Percentiles rank a stretch among this genome's conserved stretches.
Conservation (phyloP, 2,329 filamentous ascomycete species). For the Exophiala sp. region DNA sequence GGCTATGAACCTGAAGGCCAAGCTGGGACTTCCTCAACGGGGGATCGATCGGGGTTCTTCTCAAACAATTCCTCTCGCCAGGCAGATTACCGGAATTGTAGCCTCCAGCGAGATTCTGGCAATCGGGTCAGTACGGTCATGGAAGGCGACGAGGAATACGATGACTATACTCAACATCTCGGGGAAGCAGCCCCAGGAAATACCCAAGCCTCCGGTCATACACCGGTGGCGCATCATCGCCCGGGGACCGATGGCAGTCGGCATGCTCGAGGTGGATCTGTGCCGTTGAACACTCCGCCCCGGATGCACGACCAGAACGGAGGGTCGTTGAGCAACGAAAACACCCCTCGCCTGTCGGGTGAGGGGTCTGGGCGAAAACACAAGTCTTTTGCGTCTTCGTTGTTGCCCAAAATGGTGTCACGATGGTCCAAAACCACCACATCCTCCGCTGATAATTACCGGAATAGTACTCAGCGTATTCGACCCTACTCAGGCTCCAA, state of each 20-base stretch:
- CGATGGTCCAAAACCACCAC: slow-evolving; percentile 96
- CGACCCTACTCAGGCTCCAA: slow-evolving; percentile 64
- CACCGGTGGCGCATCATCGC: slow-evolving; percentile 20
- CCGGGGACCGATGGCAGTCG: slow-evolving; percentile 26
- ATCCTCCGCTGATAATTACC: slow-evolving; percentile 74
- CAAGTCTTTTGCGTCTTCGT: slow-evolving; percentile 74
- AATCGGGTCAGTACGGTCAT: slow-evolving; percentile 86
- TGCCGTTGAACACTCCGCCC: slow-evolving; percentile 42
- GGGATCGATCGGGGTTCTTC: slow-evolving; percentile 67
- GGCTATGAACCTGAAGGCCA: slow-evolving; percentile 81
- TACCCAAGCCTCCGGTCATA: slow-evolving; percentile 11
- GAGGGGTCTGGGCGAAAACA: slow-evolving; percentile 77
- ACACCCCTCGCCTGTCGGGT: slow-evolving; percentile 56
- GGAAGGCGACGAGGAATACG: slow-evolving; percentile 68
- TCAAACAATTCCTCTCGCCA: slow-evolving; percentile 46
- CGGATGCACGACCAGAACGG: slow-evolving; percentile 36
- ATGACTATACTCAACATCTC: slow-evolving; percentile 20
- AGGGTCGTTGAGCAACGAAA: slow-evolving; percentile 62
- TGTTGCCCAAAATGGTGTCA: slow-evolving; percentile 75
- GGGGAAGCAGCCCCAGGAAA: slow-evolving; percentile 15
- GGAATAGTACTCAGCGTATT: slow-evolving; percentile 52
- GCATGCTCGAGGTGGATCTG: slow-evolving; percentile 39
- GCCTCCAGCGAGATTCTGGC: slow-evolving; percentile 55
- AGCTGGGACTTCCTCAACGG: slow-evolving; percentile 65
- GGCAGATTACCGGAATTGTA: slow-evolving; percentile 39